A percentile compares a stretch with the other conserved stretches of the same genome.
Evolutionary conservation across 768 basidiomycete species (phyloP).

Genomic region (Rhizopogon rudus): DNA sequence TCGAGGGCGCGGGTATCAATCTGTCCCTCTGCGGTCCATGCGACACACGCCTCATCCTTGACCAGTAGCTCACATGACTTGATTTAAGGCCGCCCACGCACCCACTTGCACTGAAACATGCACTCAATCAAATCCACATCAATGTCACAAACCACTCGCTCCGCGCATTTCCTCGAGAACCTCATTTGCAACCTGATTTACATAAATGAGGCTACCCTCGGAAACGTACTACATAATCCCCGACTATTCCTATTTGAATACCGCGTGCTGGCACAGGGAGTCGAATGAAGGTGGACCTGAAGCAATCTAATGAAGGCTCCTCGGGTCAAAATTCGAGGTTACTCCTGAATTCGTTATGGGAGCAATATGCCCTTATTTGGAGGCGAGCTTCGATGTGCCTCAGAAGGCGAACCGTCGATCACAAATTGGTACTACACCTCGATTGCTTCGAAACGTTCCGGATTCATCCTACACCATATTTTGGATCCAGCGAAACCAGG

Average conservation of each 20-base stretch:
- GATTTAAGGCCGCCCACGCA: not conserved
- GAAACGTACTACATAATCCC: conserved; percentile 3
- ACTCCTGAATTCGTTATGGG: conserved; percentile 5
- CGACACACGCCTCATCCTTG: not conserved
- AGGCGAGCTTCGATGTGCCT: conserved; percentile 13
- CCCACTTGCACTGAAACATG: not conserved
- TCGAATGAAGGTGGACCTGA: not conserved
- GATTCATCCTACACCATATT: conserved; percentile 4
- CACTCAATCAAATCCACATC: not conserved
- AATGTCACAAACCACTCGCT: not conserved
- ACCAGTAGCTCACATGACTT: not conserved
- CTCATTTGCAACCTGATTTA: not conserved
- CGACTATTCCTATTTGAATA: conserved; percentile 3
- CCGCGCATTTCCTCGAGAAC: not conserved
- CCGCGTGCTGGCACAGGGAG: not conserved
- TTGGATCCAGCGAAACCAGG: conserved; percentile 2
- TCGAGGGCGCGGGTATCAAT: not conserved
- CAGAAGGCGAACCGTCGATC: conserved; percentile 15
- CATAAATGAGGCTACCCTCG: not conserved
- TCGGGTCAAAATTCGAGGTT: not conserved
- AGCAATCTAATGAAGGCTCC: not conserved
- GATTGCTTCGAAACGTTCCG: conserved; percentile 10
- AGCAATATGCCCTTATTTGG: conserved; percentile 10
- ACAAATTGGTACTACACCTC: conserved; percentile 6
- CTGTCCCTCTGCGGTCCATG: not conserved